Evolutionary conservation across 805 yeast species (phyloP), one percentile per base, ranked within the genome.

Genomic region (Hanseniaspora valbyensis): DNA sequence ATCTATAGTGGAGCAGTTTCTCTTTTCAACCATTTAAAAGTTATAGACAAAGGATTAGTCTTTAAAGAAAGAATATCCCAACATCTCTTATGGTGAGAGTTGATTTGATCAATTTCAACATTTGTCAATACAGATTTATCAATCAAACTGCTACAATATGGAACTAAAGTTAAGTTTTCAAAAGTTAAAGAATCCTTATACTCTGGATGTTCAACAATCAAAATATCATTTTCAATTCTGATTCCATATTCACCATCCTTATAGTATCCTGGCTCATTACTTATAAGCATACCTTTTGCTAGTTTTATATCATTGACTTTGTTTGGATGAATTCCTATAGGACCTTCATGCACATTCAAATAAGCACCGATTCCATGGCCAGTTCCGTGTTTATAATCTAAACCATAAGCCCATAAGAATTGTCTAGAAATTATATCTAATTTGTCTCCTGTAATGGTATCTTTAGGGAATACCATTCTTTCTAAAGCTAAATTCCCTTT

Each of bases 321-420:
- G 14, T 73, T 68, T 24, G 69, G 66, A 53, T 83, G 85, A 53
- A 92, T 78, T 14, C 89, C 95, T 50, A 90, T 74, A 1, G 97
- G 97, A 0, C 94, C 92, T 61, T 94, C 96, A 63, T 92, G 98
- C 16, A 92, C 97, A 63, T 83, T 82, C 42, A 94, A 77, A 62
- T 74, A 90, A 19, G 89, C 74, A 2, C 96, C 97, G n/a, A 92
- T 83, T 4, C 98, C 98, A 65, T 92, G 98, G 1, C 97, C 96
- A 0, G 97, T 87, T 9, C 98, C 97, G 65, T 92, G 98, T 55
- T 81, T 77, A 63, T 84, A 92, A 62, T 85, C 92, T 44, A 86
- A 69, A 0, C 97, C 97, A 48, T 78, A 72, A 36, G 77, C 70
- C 88, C 94, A 84, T 53, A 92, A 68, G 48, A 77, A 81, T 64